These are phyloP conservation scores for Cicer yamashitae DNA, from an alignment of 306 rosid genomes.

Conservation along the genomic window DNA sequence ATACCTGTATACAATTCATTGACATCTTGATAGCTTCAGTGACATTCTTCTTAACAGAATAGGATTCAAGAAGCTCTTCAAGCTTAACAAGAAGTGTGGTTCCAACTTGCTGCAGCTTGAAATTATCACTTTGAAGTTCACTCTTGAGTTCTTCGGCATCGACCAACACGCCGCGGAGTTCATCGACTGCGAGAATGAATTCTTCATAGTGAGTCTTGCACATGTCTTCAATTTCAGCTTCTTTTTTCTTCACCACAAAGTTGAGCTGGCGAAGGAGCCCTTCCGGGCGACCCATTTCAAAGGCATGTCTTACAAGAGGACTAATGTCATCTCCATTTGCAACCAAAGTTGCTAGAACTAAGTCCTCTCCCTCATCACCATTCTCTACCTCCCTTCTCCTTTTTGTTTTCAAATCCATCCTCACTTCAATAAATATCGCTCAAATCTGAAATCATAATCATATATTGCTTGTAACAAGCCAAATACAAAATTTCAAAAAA, in stretches of 20 bases:
- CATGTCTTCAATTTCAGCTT: slow-evolving; percentile 91
- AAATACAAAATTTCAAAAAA: neutral
- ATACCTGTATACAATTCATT: slow-evolving; percentile 58
- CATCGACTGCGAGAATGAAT: slow-evolving; percentile 95
- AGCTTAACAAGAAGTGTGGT: slow-evolving; percentile 70
- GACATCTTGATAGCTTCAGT: slow-evolving; percentile 84
- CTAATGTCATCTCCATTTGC: slow-evolving; percentile 89
- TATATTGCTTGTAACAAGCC: slow-evolving; percentile 17
- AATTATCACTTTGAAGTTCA: slow-evolving; percentile 88
- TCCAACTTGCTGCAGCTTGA: slow-evolving; percentile 90
- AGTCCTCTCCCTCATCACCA: slow-evolving; percentile 84
- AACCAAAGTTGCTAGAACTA: slow-evolving; percentile 79
- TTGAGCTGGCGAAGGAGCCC: slow-evolving; percentile 84
- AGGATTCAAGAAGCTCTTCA: slow-evolving; percentile 93
- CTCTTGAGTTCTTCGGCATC: slow-evolving; percentile 96
- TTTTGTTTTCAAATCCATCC: slow-evolving; percentile 65
- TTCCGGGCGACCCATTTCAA: slow-evolving; percentile 86
- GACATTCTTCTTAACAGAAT: slow-evolving; percentile 79
- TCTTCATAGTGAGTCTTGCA: slow-evolving; percentile 98
- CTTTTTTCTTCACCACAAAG: slow-evolving; percentile 79
- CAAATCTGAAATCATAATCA: slow-evolving; percentile 38
- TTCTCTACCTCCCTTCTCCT: slow-evolving; percentile 62
- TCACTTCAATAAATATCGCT: slow-evolving; percentile 36
- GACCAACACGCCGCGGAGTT: slow-evolving; percentile 88
- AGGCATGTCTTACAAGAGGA: slow-evolving; percentile 90